Conservation (phyloP, 495 filamentous ascomycete species). For the Talaromyces proteolyticus region DNA sequence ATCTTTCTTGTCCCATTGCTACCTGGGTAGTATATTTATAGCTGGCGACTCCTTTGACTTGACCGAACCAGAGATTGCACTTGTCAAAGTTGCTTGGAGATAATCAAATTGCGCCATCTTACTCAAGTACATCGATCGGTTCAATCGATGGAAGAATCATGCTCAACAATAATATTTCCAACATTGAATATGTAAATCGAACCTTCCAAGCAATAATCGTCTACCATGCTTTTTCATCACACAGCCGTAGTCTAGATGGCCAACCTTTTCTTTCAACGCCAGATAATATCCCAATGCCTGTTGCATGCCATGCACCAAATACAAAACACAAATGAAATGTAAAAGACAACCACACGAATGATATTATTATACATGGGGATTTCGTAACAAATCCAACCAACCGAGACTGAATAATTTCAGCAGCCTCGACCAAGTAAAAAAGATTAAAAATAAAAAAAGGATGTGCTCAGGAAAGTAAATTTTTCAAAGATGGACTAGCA, state of each 20-base stretch:
- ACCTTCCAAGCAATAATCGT: neutral
- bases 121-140: too few species aligned
- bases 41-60: too few species aligned
- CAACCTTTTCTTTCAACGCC: neutral
- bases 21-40: too few species aligned
- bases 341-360: slow-evolving; percentile 7
- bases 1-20: too few species aligned
- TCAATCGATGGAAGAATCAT: too few species aligned
- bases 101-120: too few species aligned
- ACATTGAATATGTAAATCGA: neutral
- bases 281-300: neutral
- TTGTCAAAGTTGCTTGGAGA: too few species aligned
- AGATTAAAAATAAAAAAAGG: slow-evolving; percentile 8
- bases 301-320: neutral
- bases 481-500: slow-evolving; percentile 69
- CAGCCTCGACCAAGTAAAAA: too few species aligned
- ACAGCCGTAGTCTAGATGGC: neutral
- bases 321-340: slow-evolving; percentile 13
- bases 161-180: too few species aligned
- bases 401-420: too few species aligned
- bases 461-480: slow-evolving; percentile 57
- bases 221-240: neutral
- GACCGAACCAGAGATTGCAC: too few species aligned
- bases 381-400: neutral
- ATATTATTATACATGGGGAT: slow-evolving; percentile 10